Base-by-base conservation (phyloP, 1,284 basidiomycete species). In the Pseudomicrostroma phylloplanum region DNA sequence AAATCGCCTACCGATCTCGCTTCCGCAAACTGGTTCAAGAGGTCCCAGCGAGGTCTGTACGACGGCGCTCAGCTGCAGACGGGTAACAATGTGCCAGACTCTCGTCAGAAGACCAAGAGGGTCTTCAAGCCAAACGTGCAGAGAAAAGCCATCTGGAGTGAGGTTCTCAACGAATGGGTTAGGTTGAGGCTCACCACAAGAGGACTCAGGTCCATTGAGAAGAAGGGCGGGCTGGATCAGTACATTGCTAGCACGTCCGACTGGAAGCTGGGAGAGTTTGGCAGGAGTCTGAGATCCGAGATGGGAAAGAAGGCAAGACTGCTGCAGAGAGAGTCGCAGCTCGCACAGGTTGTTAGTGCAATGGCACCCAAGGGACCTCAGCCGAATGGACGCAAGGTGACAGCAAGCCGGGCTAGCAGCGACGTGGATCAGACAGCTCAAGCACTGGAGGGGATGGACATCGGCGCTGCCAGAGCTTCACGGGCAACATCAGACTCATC, bases 111-210 rank as follows among this genome's bases (percentile, higher is more conserved):
- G 60, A 79, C 76, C 1, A 58, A 65, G 0, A 59, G 77, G 17
- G 70, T 66, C 1, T 79, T 76, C 74, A 4, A 39, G 19, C 77
- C 77, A 21, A 79, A 79, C 59, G 64, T 79, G 19, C 77, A 79
- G 61, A 57, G 36, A 48, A 72, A 72, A 53, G 23, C 58, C 0
- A 61, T 73, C 26, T 72, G 65, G 64, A 68, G 65, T 19, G 67
- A 73, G 3, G 68, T 73, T 2, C 57, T 79, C 2, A 51, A 63
- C 1, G 39, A 26, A 3, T 67, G 62, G 39, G 49, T 79, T n/a
- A 11, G 53, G 8, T 61, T 70, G 1, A 61, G 59, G 13, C 62
- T 77, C 3, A 65, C 66, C 0, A 72, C 73, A 0, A 64, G 60
- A 25, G 76, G 76, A 0, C 51, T 79, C 42, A 58, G 77, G 8